Evolutionary conservation across 176 grass and related monocot species (phyloP), one percentile per base, ranked within the genome.

Genomic region (Rhynchospora tenuis): DNA sequence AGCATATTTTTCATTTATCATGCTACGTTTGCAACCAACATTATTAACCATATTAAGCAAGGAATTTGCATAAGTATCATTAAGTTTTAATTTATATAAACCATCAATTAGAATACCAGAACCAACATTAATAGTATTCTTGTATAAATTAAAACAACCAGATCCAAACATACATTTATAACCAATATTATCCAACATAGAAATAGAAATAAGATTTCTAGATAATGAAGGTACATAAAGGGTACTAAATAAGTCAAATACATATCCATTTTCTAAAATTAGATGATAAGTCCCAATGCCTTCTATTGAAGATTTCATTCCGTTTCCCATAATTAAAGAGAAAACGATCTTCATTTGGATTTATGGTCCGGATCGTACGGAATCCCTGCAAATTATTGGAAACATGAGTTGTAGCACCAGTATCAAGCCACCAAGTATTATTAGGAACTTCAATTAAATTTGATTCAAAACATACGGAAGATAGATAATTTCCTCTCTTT

Each of bases 1-100:
- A 68, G 67, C 6, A 31, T 12, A 81, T 22, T 3, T 14, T 28
- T 84, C 85, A 81, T 87, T 87, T 26, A 62, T 13, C 1, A 24
- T 38, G 17, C 33, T 38, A 38, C 33, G 33, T 38, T 38, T 38
- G 33, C 33, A 38, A 4, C 33, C 33, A 38, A 38, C 72, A 79
- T 79, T 6, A 11, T 38, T 87, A 83, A 2, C 59, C 76, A 2
- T 42, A 31, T 43, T 48, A 14, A 80, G 27, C 1, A 72, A 0
- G 3, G 51, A 80, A 69, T 63, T 38, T 3, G 23, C 1, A 43
- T 54, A 85, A 11, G 0, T 3, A 31, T 31, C 9, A 65, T 76
- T n/a, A 62, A 86, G 60, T 50, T 89, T 89, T 0, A 84, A 71
- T 14, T 8, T 19, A 8, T 77, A 85, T 46, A 86, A 86, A n/a